Conservation (phyloP, 2,329 filamentous ascomycete species). For the Boeremia lycopersici region DNA sequence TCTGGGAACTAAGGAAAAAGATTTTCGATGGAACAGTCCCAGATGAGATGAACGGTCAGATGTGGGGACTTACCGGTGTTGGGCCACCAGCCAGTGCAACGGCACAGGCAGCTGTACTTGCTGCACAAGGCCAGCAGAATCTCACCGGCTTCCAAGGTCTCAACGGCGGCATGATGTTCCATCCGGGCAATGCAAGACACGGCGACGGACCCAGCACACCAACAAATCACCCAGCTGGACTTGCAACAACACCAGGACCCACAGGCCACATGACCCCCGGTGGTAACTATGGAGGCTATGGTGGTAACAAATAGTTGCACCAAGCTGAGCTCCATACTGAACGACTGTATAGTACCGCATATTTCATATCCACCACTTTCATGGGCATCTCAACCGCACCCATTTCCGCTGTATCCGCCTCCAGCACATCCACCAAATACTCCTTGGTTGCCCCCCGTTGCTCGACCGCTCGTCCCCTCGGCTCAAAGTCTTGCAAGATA, state of each 20-base stretch:
- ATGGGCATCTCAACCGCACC: background rate
- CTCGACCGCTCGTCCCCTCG: background rate
- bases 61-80: constrained; percentile 83
- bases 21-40: constrained; percentile 85
- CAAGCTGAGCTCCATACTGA: constrained; percentile 5
- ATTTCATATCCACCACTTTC: background rate
- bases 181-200: constrained; percentile 48
- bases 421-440: background rate
- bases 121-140: constrained; percentile 49
- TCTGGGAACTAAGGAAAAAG: constrained; percentile 88
- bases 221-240: constrained; percentile 60
- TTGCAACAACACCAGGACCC: constrained; percentile 59
- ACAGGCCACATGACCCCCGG: constrained; percentile 80
- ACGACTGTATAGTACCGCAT: constrained; percentile 10
- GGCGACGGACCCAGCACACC: constrained; percentile 70
- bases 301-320: constrained; percentile 29
- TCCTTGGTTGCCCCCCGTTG: background rate
- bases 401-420: background rate
- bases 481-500: background rate
- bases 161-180: constrained; percentile 48
- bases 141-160: constrained; percentile 41
- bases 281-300: constrained; percentile 70
- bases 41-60: constrained; percentile 82
- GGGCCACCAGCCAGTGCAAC: constrained; percentile 61
- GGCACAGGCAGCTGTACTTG: constrained; percentile 52